Evolutionary conservation across 176 grass and related monocot genomes (phyloP).

Genomic region (Aechmea fasciata): DNA sequence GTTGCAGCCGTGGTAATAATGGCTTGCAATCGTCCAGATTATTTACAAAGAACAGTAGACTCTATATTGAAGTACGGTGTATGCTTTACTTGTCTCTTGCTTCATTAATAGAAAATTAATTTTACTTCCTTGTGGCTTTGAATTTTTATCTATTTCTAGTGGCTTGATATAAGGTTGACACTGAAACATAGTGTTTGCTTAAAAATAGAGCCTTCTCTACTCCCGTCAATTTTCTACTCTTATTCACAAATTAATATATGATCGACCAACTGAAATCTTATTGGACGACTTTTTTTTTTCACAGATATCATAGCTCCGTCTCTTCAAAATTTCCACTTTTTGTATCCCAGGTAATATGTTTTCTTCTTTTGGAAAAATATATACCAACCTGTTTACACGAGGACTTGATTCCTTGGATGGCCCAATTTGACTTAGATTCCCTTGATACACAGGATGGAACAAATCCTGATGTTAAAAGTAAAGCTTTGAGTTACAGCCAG

Average conservation of each 20-base stretch:
- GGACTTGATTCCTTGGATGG: not conserved
- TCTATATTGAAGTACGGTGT: conserved; percentile 80
- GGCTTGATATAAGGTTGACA: not conserved
- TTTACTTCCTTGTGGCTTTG: not conserved
- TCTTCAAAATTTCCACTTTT: conserved; percentile 93
- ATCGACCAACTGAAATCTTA: not conserved
- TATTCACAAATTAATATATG: not conserved
- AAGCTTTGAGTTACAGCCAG: conserved; percentile 82
- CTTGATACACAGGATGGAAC: conserved; percentile 57
- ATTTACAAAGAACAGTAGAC: conserved; percentile 87
- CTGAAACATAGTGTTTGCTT: not conserved
- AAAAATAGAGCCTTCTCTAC: not conserved
- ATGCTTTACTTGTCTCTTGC: not conserved
- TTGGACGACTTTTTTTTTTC: conserved; percentile 19
- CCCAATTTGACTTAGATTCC: no score
- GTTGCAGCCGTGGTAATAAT: conserved; percentile 94
- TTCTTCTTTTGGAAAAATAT: conserved; percentile 17
- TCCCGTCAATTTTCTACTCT: not conserved
- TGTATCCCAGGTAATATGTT: conserved; percentile 67
- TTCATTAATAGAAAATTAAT: not conserved
- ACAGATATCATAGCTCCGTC: conserved; percentile 70
- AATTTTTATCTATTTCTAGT: conserved; percentile 5
- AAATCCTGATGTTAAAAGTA: conserved; percentile 87
- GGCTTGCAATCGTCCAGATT: conserved; percentile 97
- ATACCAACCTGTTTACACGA: not conserved